Conservation (phyloP, 805 yeast species). For the Saturnispora bothae region DNA sequence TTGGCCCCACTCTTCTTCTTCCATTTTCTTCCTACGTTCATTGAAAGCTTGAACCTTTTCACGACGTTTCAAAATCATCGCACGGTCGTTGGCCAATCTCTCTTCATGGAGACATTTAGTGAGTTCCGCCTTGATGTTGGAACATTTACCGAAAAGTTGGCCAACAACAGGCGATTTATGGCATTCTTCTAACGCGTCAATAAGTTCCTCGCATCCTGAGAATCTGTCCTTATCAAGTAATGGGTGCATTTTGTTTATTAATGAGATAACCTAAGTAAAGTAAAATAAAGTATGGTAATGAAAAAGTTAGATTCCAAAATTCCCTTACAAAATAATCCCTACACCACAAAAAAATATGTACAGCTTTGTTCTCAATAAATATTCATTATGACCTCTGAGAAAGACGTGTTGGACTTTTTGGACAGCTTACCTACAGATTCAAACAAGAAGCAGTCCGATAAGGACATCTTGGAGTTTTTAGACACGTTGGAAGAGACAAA, state of each 20-base stretch:
- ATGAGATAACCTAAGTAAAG: not conserved
- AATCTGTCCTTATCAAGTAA: constrained; percentile 18
- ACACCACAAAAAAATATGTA: no score
- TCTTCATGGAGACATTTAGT: constrained; percentile 72
- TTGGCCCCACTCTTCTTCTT: constrained; percentile 76
- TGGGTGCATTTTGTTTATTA: constrained; percentile 22
- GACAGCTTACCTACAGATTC: constrained; percentile 52
- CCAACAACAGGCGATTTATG: constrained; percentile 59
- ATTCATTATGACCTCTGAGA: constrained; percentile 26
- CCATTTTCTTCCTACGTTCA: constrained; percentile 46
- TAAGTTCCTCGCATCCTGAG: constrained; percentile 64
- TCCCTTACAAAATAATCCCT: no score
- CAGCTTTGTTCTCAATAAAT: not conserved
- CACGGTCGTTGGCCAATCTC: constrained; percentile 52
- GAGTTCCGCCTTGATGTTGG: constrained; percentile 71
- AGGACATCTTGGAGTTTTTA: constrained; percentile 43
- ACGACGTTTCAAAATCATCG: constrained; percentile 40
- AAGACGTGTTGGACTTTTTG: constrained; percentile 70
- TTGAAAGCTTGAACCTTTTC: constrained; percentile 47
- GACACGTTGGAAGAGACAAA: constrained; percentile 45
- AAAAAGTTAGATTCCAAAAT: not conserved
- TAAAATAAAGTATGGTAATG: no score
- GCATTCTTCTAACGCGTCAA: constrained; percentile 84
- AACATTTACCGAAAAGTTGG: constrained; percentile 75
- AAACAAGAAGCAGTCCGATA: constrained; percentile 31